phyloP scores from a whole-genome alignment of 225 moss, liverwort and hornwort genomes.

The Polytrichum formosum region DNA sequence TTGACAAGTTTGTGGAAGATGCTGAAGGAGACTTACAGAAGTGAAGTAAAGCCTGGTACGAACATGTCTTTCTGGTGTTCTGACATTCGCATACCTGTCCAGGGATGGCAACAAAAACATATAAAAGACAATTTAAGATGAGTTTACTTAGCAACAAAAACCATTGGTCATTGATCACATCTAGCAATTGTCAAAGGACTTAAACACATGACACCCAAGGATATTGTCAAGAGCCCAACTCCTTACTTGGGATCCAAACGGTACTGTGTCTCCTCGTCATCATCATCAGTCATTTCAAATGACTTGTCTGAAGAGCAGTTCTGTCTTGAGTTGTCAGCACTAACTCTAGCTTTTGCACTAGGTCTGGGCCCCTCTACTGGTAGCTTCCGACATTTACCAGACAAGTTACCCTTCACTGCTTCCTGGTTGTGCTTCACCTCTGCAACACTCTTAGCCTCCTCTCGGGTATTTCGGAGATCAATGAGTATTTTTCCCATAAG shows the following conservation, averaged over 20 bases:
- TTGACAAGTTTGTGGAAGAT: too few relatives aligned
- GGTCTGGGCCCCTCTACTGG: constrained; percentile 50
- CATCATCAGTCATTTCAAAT: constrained; percentile 86
- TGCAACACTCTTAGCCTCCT: constrained; percentile 88
- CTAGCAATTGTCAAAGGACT: too few relatives aligned
- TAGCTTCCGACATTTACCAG: constrained; percentile 46
- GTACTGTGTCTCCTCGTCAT: constrained; percentile 95
- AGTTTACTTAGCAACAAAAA: neutral
- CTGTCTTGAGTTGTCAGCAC: constrained; percentile 52
- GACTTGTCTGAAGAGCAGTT: constrained; percentile 64
- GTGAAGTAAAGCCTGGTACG: constrained; percentile 97
- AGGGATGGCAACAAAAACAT: constrained; percentile 7
- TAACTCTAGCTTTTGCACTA: constrained; percentile 62
- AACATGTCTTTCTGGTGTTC: constrained; percentile 98
- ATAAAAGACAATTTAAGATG: neutral
- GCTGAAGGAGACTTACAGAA: constrained; percentile 53
- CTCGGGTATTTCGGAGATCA: constrained; percentile 94
- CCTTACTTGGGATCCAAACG: constrained; percentile 97
- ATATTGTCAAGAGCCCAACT: neutral
- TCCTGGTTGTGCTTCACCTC: constrained; percentile 74
- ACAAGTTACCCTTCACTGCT: constrained; percentile 26
- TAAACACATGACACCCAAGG: too few relatives aligned
- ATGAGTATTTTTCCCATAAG: constrained; percentile 95
- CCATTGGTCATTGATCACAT: too few relatives aligned
- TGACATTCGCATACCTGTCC: constrained; percentile 95